A percentile compares a stretch with the other conserved stretches of the same genome.
Evolutionary conservation across 768 basidiomycete genomes (phyloP).

Genomic region (Podaxis carcinomalis): DNA sequence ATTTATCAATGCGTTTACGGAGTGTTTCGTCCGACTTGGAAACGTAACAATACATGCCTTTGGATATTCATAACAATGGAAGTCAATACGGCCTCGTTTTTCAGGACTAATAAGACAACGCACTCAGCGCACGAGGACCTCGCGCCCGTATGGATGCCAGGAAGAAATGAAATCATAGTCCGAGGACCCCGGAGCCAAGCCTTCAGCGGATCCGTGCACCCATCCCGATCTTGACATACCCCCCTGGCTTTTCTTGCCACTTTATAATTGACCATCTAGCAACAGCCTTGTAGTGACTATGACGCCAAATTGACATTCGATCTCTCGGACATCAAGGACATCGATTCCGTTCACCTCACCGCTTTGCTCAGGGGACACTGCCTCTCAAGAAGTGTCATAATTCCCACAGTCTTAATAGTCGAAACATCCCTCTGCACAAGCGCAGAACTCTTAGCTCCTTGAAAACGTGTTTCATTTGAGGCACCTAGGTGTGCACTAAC

Average conservation of each 20-base stretch:
- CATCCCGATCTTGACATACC: background rate
- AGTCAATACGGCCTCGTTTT: background rate
- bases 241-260: background rate
- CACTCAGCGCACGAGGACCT: too few species aligned
- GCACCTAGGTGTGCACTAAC: background rate
- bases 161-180: too few species aligned
- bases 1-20: background rate
- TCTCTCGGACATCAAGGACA: background rate
- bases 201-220: background rate
- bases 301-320: background rate
- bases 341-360: background rate
- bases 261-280: too few species aligned
- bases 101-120: background rate
- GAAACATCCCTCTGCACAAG: background rate
- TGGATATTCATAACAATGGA: background rate
- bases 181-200: background rate
- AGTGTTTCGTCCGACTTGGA: background rate
- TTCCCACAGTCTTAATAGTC: background rate
- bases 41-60: background rate
- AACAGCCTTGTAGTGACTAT: background rate
- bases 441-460: background rate
- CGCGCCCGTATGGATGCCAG: too few species aligned
- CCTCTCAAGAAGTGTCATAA: background rate
- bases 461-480: background rate
- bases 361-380: background rate